phyloP scores from a whole-genome alignment of 2,329 filamentous ascomycete genomes.

The Coniochaeta prunicola region DNA sequence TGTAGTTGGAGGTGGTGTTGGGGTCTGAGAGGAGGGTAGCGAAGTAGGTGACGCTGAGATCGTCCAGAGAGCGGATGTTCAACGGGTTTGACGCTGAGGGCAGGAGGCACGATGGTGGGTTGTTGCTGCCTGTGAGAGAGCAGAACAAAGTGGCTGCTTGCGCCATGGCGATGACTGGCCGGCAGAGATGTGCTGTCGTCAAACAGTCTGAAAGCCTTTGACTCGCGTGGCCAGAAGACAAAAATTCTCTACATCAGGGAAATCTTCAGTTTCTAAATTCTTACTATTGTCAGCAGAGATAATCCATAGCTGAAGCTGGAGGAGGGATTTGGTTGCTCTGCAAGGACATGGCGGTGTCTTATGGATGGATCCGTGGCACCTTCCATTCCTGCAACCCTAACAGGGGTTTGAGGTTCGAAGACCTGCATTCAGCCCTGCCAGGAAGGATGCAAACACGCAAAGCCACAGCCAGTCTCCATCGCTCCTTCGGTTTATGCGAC shows the following conservation, averaged over 20 bases:
- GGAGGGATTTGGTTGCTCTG: background rate
- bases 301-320: background rate
- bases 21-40: slow-evolving; percentile 1
- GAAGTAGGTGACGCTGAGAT: slow-evolving; percentile 7
- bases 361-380: background rate
- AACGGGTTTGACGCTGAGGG: background rate
- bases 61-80: slow-evolving; percentile 4
- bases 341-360: background rate
- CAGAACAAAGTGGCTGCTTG: background rate
- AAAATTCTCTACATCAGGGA: background rate
- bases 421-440: background rate
- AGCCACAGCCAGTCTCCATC: background rate
- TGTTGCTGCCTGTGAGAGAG: background rate
- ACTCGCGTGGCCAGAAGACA: background rate
- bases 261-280: background rate
- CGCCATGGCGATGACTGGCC: background rate
- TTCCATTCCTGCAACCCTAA: background rate
- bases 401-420: background rate
- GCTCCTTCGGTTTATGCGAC: background rate
- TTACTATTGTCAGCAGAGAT: background rate
- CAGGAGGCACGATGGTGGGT: background rate
- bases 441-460: background rate
- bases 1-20: slow-evolving; percentile 1
- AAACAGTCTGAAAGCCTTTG: background rate
- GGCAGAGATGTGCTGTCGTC: background rate